Conservation (phyloP, 345 rosid genomes). For the Lumnitzera racemosa region DNA sequence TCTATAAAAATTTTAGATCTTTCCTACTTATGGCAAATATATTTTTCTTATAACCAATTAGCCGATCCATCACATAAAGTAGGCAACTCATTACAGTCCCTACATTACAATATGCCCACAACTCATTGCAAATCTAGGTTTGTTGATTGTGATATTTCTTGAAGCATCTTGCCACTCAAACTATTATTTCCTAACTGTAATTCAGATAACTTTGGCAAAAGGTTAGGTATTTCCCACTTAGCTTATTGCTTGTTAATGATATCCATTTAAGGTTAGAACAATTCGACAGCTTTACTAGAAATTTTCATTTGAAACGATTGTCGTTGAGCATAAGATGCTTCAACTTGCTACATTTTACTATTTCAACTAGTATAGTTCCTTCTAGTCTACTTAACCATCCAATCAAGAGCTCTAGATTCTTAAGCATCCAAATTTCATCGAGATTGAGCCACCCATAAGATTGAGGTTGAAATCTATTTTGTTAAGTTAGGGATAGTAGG, state of each 20-base stretch:
- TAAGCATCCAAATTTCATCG: slow-evolving; percentile 58
- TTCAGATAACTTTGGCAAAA: slow-evolving; percentile 69
- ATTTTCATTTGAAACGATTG: slow-evolving; percentile 65
- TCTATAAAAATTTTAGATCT: slow-evolving; percentile 85
- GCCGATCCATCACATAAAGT: slow-evolving; percentile 89
- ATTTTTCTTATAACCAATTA: slow-evolving; percentile 70
- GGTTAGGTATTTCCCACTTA: slow-evolving; percentile 68
- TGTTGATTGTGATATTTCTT: slow-evolving; percentile 76
- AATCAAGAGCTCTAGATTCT: slow-evolving; percentile 78
- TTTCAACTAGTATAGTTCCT: slow-evolving; percentile 66
- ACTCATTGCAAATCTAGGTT: slow-evolving; percentile 85
- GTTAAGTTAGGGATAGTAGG: slow-evolving; percentile 66
- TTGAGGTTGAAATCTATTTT: slow-evolving; percentile 78
- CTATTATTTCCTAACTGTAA: slow-evolving; percentile 93
- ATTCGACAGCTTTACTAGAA: slow-evolving; percentile 61
- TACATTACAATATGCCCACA: slow-evolving; percentile 60
- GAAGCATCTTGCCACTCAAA: slow-evolving; percentile 74
- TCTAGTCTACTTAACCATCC: slow-evolving; percentile 85
- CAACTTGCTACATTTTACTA: too few relatives aligned
- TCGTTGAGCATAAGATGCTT: slow-evolving; percentile 84
- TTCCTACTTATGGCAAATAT: slow-evolving; percentile 90
- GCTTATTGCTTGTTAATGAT: slow-evolving; percentile 72
- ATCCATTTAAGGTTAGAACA: slow-evolving; percentile 92
- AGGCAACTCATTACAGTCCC: slow-evolving; percentile 97
- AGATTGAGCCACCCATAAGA: slow-evolving; percentile 74